Evolutionary conservation across 2,329 filamentous ascomycete genomes (phyloP), one percentile per base, ranked within the genome.

Genomic region (Cladophialophora exuberans): DNA sequence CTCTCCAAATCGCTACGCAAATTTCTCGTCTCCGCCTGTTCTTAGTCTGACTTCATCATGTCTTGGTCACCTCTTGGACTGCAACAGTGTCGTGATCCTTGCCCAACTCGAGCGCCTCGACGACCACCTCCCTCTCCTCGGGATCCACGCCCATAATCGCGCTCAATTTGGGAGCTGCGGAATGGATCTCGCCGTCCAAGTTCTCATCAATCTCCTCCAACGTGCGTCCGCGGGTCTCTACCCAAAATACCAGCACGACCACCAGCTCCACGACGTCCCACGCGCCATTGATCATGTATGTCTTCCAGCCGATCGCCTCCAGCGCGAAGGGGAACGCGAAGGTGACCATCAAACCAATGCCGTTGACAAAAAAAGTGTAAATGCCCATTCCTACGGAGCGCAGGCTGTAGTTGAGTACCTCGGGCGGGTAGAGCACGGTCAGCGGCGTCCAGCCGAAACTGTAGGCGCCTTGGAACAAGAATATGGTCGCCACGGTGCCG

Each of bases 381-480:
- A 74, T 64, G 0, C 71, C 75, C 56, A 79, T 62, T 1, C 77
- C 78, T 43, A 77, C 76, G 1, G 77, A 77, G 25, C 78, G 73
- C 39, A 80, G 76, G 1, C 74, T 73, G 59, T 78, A 79, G 61
- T 77, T 74, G 64, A 80, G 70, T 6, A 79, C 69, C 63, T 80
- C 78, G 0, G 78, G 71, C 0, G 78, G 76, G 55, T 81, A 81
- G 1, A 80, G 66, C 46, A 72, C 74, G 1, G 76, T 67, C 22
- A 82, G 61, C 2, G 78, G 78, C 5, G 77, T 81, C 75, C 75
- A 79, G 0, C 72, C 76, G n/a, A 81, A 67, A 6, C 66, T 62
- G 28, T 70, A 72, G 26, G 64, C 67, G 2, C 67, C 69, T 25
- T 70, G 67, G 54, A 71, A 72, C 6, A 72, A 55, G 50, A 71